Evolutionary conservation across 2,329 filamentous ascomycete species (phyloP).

Genomic region (Rutstroemia sp.): DNA sequence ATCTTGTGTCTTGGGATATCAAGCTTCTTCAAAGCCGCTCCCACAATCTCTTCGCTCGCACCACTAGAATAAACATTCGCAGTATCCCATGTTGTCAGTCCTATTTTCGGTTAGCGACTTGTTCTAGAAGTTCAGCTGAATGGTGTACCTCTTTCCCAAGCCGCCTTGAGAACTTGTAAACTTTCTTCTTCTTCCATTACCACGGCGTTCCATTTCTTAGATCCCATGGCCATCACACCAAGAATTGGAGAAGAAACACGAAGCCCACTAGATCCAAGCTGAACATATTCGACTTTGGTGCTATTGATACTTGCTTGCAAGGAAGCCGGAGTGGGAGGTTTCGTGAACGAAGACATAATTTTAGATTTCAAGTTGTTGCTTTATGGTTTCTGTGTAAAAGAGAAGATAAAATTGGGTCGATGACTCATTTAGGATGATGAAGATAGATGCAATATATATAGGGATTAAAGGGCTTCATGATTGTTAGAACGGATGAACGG

Average conservation of each 20-base stretch:
- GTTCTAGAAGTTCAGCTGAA: too few species aligned
- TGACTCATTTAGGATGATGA: too few species aligned
- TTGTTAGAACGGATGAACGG: too few species aligned
- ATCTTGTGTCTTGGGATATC: slow-evolving; percentile 47
- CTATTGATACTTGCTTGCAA: slow-evolving; percentile 27
- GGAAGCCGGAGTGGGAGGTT: background rate
- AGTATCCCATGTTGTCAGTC: slow-evolving; percentile 39
- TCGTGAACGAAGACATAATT: background rate
- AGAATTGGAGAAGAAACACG: slow-evolving; percentile 55
- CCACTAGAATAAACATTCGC: slow-evolving; percentile 50
- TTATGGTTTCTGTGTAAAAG: background rate
- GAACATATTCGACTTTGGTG: slow-evolving; percentile 40
- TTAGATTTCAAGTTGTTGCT: background rate
- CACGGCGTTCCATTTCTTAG: slow-evolving; percentile 42
- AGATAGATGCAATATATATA: too few species aligned
- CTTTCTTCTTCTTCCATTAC: slow-evolving; percentile 45
- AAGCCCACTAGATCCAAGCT: slow-evolving; percentile 53
- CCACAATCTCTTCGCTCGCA: slow-evolving; percentile 43
- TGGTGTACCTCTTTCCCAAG: slow-evolving; percentile 7
- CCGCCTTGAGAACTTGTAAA: slow-evolving; percentile 12
- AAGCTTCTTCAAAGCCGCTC: slow-evolving; percentile 51
- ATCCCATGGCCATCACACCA: slow-evolving; percentile 45
- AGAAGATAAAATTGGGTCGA: too few species aligned
- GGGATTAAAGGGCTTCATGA: too few species aligned
- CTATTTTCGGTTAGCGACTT: background rate